Evolutionary conservation across 352 stramenopile species (phyloP), one percentile per base, ranked within the genome.

Genomic region (Globisporangium megalacanthum): DNA sequence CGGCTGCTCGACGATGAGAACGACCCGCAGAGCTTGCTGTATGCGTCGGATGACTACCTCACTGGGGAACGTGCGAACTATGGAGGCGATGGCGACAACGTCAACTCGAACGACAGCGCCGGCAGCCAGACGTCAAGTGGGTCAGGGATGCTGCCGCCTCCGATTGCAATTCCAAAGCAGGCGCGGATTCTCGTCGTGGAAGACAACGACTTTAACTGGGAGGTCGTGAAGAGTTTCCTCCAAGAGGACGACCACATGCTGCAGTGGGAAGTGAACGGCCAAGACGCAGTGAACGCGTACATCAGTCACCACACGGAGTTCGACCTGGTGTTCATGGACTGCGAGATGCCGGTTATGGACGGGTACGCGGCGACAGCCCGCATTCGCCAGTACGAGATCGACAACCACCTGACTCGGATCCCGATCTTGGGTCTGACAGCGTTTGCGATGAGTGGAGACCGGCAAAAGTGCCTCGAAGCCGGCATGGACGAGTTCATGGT

Each of bases 201-300:
- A 72, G 86, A 95, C 65, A 95, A 95, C 48, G 84, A 95, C 49
- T 94, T 95, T 60, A 95, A 95, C 48, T 94, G 84, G 86, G 84
- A 95, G 68, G 84, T 95, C 10, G 83, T 95, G 41, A 93, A 93
- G 56, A 90, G 80, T 60, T 94, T 89, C 53, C 86, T 87, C 53
- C 77, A 74, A 46, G 75, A 90, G 51, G 83, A 89, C 47, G 84
- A 93, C 49, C 83, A 93, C 54, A 52, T 90, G 11, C 58, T 93
- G 19, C 83, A 92, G 52, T 93, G 83, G 83, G 81, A 90, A 50
- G 79, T 77, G 19, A 93, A 94, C 50, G 84, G 84, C 1, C 67
- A 71, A 17, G 78, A 91, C 39, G 84, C 84, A 17, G 78, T 79
- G 57, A 49, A 76, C 22, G 79, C 83, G 55, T 92, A 91, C 56